phyloP scores from a whole-genome alignment of 352 stramenopile species.

The Phytophthora hibernalis region DNA sequence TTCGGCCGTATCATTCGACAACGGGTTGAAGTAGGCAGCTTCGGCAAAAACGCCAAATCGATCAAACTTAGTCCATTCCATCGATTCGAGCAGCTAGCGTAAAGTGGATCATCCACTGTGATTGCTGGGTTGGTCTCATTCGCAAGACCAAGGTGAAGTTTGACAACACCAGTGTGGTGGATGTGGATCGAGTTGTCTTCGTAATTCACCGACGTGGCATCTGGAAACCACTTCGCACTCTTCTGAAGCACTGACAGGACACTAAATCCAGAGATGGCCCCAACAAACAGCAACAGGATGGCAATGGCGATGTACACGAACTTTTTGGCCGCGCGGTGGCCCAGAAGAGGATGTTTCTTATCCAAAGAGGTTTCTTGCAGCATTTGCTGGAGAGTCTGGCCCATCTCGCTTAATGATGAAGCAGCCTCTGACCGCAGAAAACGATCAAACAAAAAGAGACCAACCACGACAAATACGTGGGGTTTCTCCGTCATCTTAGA shows the following conservation, averaged over 20 bases:
- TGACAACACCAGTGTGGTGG: slow-evolving; percentile 87
- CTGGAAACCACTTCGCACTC: slow-evolving; percentile 78
- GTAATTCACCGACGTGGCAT: slow-evolving; percentile 74
- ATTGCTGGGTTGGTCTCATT: slow-evolving; percentile 53
- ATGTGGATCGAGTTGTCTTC: slow-evolving; percentile 78
- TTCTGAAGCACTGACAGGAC: slow-evolving; percentile 78
- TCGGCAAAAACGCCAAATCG: slow-evolving; percentile 88
- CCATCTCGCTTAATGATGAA: slow-evolving; percentile 60
- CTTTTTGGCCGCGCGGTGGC: slow-evolving; percentile 64
- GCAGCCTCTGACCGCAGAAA: slow-evolving; percentile 64
- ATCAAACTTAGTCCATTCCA: slow-evolving; percentile 82
- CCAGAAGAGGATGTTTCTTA: slow-evolving; percentile 50
- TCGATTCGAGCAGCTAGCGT: slow-evolving; percentile 78
- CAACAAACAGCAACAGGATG: slow-evolving; percentile 76
- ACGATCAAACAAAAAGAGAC: slow-evolving; percentile 80
- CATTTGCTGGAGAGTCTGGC: slow-evolving; percentile 67
- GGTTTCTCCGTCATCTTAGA: slow-evolving; percentile 83
- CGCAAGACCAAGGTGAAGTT: slow-evolving; percentile 77
- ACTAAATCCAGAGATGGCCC: slow-evolving; percentile 77
- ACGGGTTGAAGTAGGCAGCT: slow-evolving; percentile 88
- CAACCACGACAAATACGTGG: slow-evolving; percentile 77
- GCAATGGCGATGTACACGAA: slow-evolving; percentile 69
- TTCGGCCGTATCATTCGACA: slow-evolving; percentile 73
- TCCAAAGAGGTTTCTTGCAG: slow-evolving; percentile 59
- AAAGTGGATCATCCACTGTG: slow-evolving; percentile 54